Percentiles rank a stretch among this genome's conserved stretches.
Conservation (phyloP, 1,284 basidiomycete genomes). For the Malassezia pachydermatis region DNA sequence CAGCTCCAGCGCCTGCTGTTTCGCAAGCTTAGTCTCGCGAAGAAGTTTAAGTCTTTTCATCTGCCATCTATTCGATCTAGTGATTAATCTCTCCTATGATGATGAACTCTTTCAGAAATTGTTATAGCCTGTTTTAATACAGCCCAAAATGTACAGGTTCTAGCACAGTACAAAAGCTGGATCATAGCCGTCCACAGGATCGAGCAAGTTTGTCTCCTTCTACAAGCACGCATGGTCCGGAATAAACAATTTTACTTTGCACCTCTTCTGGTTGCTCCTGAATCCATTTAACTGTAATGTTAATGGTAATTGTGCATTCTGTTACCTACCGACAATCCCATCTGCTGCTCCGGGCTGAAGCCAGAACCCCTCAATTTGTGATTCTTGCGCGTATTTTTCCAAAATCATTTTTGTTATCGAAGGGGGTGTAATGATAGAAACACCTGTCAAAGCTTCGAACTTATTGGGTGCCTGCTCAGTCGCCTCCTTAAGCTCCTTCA, state of each 20-base stretch:
- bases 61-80: too few species aligned
- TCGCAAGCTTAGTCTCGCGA: too few species aligned
- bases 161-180: neutral
- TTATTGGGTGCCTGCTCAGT: constrained; percentile 16
- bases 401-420: constrained; percentile 31
- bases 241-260: constrained; percentile 34
- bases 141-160: too few species aligned
- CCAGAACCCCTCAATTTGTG: constrained; percentile 34
- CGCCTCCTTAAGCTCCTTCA: constrained; percentile 11
- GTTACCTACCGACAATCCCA: neutral
- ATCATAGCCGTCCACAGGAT: neutral
- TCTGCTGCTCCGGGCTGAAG: constrained; percentile 23
- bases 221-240: constrained; percentile 43
- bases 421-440: constrained; percentile 43
- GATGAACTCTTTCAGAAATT: too few species aligned
- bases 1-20: too few species aligned
- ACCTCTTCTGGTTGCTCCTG: constrained; percentile 24
- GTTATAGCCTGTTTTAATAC: too few species aligned
- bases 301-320: neutral
- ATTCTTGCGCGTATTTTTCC: constrained; percentile 24
- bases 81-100: too few species aligned
- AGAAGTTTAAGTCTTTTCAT: too few species aligned
- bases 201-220: constrained; percentile 17
- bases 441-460: constrained; percentile 19
- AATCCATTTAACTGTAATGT: constrained; percentile 33